Conservation (phyloP, 2,329 filamentous ascomycete species). For the Pseudocercospora fijiensis region DNA sequence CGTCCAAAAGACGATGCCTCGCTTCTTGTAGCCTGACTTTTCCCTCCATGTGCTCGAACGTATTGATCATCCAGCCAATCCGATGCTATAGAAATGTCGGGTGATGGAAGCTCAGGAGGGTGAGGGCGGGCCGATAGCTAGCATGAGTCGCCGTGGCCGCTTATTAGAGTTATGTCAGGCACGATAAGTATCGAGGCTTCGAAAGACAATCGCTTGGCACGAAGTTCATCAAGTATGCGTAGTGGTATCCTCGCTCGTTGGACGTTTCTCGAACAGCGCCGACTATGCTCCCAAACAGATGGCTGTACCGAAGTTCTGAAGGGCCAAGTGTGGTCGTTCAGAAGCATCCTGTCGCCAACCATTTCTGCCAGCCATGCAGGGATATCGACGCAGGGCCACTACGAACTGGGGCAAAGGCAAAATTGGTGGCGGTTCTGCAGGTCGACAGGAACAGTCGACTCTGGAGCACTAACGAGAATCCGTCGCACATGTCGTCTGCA, state of each 20-base stretch:
- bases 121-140: not conserved
- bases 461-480: not conserved
- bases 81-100: not conserved
- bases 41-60: not conserved
- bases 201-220: not conserved
- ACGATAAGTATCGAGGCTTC: not conserved
- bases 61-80: not conserved
- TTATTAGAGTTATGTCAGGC: not conserved
- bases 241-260: not conserved
- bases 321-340: not conserved
- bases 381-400: not conserved
- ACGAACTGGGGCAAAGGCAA: no score
- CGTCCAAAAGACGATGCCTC: not conserved
- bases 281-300: not conserved
- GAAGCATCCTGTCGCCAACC: conserved; percentile 2
- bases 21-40: not conserved
- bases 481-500: not conserved
- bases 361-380: not conserved
- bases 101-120: not conserved
- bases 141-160: not conserved
- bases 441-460: not conserved
- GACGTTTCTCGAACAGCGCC: not conserved
- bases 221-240: not conserved
- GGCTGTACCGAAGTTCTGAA: not conserved
- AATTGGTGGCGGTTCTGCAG: not conserved